Percentiles rank a stretch among this genome's conserved stretches.
phyloP scores from a whole-genome alignment of 2,329 filamentous ascomycete species.

The Pestalotiopsis sp. region DNA sequence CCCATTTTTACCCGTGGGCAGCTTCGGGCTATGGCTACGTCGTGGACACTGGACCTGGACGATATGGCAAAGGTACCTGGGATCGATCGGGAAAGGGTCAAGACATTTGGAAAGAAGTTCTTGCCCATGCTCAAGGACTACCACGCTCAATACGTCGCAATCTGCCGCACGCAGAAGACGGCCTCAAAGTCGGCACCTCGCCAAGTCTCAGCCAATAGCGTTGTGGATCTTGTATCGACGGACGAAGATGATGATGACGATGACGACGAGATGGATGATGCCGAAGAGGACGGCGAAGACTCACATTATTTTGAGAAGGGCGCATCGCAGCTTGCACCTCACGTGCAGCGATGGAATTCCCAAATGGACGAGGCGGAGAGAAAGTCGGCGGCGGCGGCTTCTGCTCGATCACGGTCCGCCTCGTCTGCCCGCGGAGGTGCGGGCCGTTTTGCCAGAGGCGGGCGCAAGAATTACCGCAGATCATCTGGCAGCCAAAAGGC shows the following conservation, averaged over 20 bases:
- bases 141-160: constrained; percentile 48
- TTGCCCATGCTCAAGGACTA: constrained; percentile 57
- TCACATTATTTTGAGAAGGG: constrained; percentile 49
- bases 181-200: constrained; percentile 8
- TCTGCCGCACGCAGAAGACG: constrained; percentile 40
- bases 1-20: constrained; percentile 70
- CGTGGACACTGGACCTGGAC: constrained; percentile 62
- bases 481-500: constrained; percentile 6
- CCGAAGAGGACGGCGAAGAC: constrained; percentile 32
- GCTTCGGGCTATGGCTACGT: constrained; percentile 72
- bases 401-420: constrained; percentile 2
- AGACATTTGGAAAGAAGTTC: constrained; percentile 62
- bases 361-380: constrained; percentile 26
- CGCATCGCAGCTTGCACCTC: constrained; percentile 14
- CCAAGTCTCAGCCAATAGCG: constrained; percentile 30
- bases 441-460: constrained; percentile 3
- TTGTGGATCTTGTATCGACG: constrained; percentile 55
- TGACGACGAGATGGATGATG: constrained; percentile 17
- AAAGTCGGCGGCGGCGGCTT: constrained; percentile 3
- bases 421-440: constrained; percentile 7
- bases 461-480: constrained; percentile 8
- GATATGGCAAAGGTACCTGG: constrained; percentile 65
- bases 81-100: constrained; percentile 65
- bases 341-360: constrained; percentile 30
- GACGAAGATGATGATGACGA: constrained; percentile 16